A percentile compares a stretch with the other conserved stretches of the same genome.
Conservation (phyloP, 495 filamentous ascomycete genomes). For the Acidiella bohemica region DNA sequence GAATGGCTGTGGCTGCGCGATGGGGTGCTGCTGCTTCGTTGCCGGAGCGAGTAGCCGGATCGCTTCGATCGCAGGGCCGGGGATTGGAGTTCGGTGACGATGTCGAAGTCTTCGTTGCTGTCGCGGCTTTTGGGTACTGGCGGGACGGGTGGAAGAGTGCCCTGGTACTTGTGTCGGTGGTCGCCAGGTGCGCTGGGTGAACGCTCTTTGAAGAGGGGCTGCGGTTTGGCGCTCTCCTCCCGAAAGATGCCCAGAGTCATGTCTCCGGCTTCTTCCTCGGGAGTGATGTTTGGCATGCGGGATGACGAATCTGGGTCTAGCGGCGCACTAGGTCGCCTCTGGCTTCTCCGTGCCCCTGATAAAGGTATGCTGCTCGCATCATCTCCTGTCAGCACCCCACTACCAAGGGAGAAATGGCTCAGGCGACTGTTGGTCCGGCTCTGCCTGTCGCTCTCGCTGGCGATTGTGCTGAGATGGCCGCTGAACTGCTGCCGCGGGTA, state of each 20-base stretch:
- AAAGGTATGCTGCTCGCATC: constrained; percentile 13
- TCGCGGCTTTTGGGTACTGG: constrained; percentile 17
- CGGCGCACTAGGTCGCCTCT: constrained; percentile 11
- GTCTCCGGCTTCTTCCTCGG: constrained; percentile 10
- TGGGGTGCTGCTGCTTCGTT: constrained; percentile 18
- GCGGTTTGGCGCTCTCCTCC: constrained; percentile 17
- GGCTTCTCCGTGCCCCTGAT: constrained; percentile 3
- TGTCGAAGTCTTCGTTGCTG: constrained; percentile 27
- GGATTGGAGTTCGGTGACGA: constrained; percentile 26
- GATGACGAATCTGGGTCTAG: constrained; percentile 4
- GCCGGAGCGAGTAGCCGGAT: constrained; percentile 25
- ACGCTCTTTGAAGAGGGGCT: constrained; percentile 13
- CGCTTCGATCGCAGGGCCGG: constrained; percentile 24
- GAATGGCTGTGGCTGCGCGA: constrained; percentile 14
- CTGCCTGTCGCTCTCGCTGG: constrained; percentile 25
- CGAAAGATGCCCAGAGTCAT: constrained; percentile 15
- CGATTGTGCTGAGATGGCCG: constrained; percentile 29
- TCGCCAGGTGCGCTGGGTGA: constrained; percentile 1
- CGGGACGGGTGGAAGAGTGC: constrained; percentile 15
- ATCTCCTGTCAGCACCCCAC: constrained; percentile 17
- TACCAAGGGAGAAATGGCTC: constrained; percentile 19
- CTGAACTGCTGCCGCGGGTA: constrained; percentile 20
- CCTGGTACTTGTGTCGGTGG: constrained; percentile 10
- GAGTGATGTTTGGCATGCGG: background rate
- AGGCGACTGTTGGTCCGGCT: constrained; percentile 16